Percentiles rank a stretch among this genome's conserved stretches.
phyloP scores from a whole-genome alignment of 2,329 filamentous ascomycete species.

The Penicillium verrucosum region DNA sequence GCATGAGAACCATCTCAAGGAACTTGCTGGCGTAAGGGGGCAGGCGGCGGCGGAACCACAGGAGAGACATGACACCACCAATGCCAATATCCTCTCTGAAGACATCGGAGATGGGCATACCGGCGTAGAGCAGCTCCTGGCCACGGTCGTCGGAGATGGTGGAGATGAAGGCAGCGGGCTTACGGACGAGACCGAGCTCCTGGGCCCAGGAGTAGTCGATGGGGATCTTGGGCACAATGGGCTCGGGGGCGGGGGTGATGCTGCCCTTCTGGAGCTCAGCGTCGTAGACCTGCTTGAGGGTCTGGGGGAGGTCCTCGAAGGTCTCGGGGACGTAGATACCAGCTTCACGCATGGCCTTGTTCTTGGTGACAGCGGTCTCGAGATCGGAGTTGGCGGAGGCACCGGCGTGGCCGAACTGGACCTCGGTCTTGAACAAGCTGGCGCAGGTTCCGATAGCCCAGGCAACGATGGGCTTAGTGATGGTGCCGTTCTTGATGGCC shows the following conservation, averaged over 20 bases:
- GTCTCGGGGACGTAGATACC: constrained; percentile 93
- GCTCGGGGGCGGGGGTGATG: constrained; percentile 83
- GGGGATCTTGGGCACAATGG: constrained; percentile 95
- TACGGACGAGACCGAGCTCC: constrained; percentile 98
- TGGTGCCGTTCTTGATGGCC: constrained; percentile 86
- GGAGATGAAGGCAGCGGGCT: constrained; percentile 99
- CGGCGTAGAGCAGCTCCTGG: constrained; percentile 96
- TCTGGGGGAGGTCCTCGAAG: constrained; percentile 86
- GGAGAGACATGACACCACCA: constrained; percentile 98
- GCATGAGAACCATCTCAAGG: constrained; percentile 99
- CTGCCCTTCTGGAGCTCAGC: constrained; percentile 79
- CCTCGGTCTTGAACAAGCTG: constrained; percentile 99
- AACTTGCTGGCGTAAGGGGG: constrained; percentile 97
- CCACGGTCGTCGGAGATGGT: constrained; percentile 99
- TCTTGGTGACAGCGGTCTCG: constrained; percentile 95
- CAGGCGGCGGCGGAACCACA: constrained; percentile 98
- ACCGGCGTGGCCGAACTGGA: constrained; percentile 98
- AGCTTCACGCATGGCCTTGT: constrained; percentile 92
- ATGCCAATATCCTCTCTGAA: constrained; percentile 99
- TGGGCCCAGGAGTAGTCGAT: constrained; percentile 99
- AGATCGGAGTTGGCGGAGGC: constrained; percentile 99
- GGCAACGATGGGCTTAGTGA: constrained; percentile 97
- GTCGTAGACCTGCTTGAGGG: constrained; percentile 80
- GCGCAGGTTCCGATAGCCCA: constrained; percentile 99
- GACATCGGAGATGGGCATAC: constrained; percentile 99